A percentile compares a stretch with the other conserved stretches of the same genome.
These are phyloP conservation scores for Gracilariopsis chorda DNA, from an alignment of 23 red algal genomes.

Conservation along the genomic window DNA sequence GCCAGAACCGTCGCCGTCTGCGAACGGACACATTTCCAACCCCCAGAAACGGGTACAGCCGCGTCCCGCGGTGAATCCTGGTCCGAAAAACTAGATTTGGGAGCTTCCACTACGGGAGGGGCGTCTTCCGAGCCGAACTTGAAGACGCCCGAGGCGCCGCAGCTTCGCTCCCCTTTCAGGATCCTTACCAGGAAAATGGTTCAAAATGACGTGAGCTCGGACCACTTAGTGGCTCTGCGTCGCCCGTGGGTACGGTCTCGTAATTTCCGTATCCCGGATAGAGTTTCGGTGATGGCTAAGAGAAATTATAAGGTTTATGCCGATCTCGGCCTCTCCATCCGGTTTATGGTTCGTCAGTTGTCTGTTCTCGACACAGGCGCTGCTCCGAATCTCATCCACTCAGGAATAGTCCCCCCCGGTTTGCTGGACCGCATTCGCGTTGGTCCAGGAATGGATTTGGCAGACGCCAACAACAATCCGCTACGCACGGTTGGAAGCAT, in stretches of 20 bases:
- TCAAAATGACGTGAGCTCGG: not conserved
- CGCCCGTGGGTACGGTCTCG: not conserved
- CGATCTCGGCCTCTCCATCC: constrained; percentile 2
- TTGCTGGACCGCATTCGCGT: not conserved
- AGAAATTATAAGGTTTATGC: constrained; percentile 15
- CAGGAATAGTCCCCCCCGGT: not conserved
- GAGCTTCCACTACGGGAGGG: too few relatives aligned
- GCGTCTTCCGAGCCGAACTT: too few relatives aligned
- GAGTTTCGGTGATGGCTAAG: constrained; percentile 1
- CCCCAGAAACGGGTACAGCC: too few relatives aligned
- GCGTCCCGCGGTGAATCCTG: too few relatives aligned
- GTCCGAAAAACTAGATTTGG: too few relatives aligned
- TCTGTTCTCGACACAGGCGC: not conserved
- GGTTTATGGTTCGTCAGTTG: not conserved
- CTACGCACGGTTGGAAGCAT: too few relatives aligned
- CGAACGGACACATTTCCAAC: too few relatives aligned
- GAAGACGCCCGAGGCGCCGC: too few relatives aligned
- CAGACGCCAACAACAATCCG: too few relatives aligned
- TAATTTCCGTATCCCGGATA: not conserved
- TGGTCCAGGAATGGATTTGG: not conserved
- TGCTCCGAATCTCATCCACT: not conserved
- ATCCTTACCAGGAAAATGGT: not conserved
- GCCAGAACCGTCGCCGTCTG: too few relatives aligned
- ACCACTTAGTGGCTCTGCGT: not conserved
- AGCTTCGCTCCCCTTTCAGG: too few relatives aligned